Percentiles rank a stretch among this genome's conserved stretches.
Conservation (phyloP, 2,329 filamentous ascomycete species). For the Neonectria coccinea region DNA sequence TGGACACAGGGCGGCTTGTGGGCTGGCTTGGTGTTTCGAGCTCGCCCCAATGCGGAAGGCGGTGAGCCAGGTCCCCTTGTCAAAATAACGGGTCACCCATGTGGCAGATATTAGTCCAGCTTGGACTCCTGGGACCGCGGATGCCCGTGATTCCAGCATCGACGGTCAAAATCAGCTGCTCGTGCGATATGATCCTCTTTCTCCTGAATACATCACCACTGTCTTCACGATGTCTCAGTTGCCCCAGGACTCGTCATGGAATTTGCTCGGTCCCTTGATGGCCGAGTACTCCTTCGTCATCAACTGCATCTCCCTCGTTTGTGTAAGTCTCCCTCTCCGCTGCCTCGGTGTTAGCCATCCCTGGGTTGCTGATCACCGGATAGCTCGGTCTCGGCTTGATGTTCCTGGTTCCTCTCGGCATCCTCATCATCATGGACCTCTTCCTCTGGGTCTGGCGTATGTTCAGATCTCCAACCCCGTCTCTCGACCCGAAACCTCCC, state of each 20-base stretch:
- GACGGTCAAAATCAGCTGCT: constrained; percentile 38
- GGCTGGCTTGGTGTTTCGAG: constrained; percentile 28
- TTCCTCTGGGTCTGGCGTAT: constrained; percentile 64
- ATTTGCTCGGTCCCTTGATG: constrained; percentile 42
- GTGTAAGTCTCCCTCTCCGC: constrained; percentile 47
- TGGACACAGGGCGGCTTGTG: constrained; percentile 16
- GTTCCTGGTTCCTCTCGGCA: constrained; percentile 59
- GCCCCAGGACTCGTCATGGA: constrained; percentile 42
- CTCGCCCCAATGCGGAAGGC: constrained; percentile 40
- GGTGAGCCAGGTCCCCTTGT: constrained; percentile 36
- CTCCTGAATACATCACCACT: constrained; percentile 32
- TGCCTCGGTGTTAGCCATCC: constrained; percentile 8
- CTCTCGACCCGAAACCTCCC: constrained; percentile 31
- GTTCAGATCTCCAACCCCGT: constrained; percentile 32
- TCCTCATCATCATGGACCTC: constrained; percentile 64
- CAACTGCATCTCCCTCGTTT: constrained; percentile 53
- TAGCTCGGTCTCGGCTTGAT: constrained; percentile 60
- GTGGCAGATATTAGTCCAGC: constrained; percentile 16
- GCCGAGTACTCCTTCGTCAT: constrained; percentile 50
- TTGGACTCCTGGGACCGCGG: constrained; percentile 32
- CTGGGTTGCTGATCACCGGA: constrained; percentile 31
- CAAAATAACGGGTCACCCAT: constrained; percentile 12
- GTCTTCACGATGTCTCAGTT: constrained; percentile 44
- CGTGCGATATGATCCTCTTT: constrained; percentile 40
- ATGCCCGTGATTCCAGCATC: constrained; percentile 40